A percentile compares a stretch with the other conserved stretches of the same genome.
Evolutionary conservation across 768 basidiomycete species (phyloP).

Genomic region (Trametes coccinea): DNA sequence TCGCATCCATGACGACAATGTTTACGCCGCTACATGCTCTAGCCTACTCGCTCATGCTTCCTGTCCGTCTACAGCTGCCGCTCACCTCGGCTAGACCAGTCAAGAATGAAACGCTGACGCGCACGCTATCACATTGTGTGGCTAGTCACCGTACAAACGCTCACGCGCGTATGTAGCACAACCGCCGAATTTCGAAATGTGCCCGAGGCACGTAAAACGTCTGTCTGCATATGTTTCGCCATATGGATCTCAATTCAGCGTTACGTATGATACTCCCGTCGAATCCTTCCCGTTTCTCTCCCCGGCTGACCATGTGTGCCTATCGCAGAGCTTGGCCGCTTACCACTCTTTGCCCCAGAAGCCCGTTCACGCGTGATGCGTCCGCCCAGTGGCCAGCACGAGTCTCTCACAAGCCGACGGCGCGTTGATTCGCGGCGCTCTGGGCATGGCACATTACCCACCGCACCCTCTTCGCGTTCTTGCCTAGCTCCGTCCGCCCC

Average conservation of each 20-base stretch:
- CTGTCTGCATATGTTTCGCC: constrained; percentile 15
- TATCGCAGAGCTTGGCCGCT: background rate
- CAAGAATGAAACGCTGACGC: background rate
- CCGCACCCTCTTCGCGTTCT: constrained; percentile 4
- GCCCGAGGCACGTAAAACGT: constrained; percentile 5
- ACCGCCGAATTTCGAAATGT: background rate
- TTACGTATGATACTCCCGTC: background rate
- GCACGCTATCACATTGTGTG: too few species aligned
- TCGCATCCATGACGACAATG: constrained; percentile 11
- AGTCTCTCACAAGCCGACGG: constrained; percentile 6
- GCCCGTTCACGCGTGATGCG: constrained; percentile 16
- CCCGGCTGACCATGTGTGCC: background rate
- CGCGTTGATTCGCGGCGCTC: background rate
- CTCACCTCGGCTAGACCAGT: background rate
- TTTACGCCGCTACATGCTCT: constrained; percentile 2
- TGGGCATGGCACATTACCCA: constrained; percentile 1
- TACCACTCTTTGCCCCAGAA: constrained; percentile 2
- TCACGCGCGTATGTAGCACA: background rate
- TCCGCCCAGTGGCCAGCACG: constrained; percentile 13
- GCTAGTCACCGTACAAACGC: background rate
- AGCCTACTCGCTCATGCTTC: background rate
- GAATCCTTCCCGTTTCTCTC: background rate
- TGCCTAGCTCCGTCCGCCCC: background rate
- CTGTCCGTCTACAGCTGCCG: background rate
- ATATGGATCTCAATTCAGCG: constrained; percentile 7